Base-by-base conservation (phyloP, 208 protist species). In the Trypanosoma congolense region DNA sequence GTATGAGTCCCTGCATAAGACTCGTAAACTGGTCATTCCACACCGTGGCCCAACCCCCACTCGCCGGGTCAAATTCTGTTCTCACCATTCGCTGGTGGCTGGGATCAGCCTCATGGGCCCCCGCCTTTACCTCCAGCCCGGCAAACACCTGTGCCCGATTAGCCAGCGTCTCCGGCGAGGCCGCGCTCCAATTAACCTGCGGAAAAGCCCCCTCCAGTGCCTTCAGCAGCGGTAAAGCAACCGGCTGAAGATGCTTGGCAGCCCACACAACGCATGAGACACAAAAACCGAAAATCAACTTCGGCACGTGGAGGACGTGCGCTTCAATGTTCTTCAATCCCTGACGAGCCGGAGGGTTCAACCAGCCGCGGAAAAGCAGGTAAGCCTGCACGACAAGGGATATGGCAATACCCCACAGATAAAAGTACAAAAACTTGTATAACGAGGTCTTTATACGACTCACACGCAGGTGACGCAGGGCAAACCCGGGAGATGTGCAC, bases 401-500 rank as follows among this genome's bases (percentile, higher is more conserved):
- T 18, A 93, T 59, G 18, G 80, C 49, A 40, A 93, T 70, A 1
- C 70, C 80, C 80, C 87, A 93, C 19, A 91, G 64, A 59, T 90
- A 93, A 51, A 87, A 91, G 58, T 93, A 93, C 21, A 89, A 52
- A 29, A 56, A 57, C 65, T 90, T 90, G 77, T 93, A 93, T 16
- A 73, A 6, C 0, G 77, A n/a, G 4, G 87, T 93, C 12, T 48
- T 41, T 4, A 87, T 8, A 16, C 59, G 70, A 53, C 66, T 83
- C 14, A 93, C 29, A 14, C 83, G 83, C 9, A 93, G 70, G n/a
- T 80, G 70, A 22, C 80, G 79, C 41, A 48, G 60, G 61, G 76
- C 73, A 70, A 93, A 90, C 40, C 73, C 62, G n/a, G 76, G 87
- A 42, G 87, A 73, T n/a, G 78, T 80, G 56, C 76, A 87, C 60